Percentiles rank a stretch among this genome's conserved stretches.
phyloP scores from a whole-genome alignment of 371 early-diverging fungal species.

The Lichtheimia corymbifera region DNA sequence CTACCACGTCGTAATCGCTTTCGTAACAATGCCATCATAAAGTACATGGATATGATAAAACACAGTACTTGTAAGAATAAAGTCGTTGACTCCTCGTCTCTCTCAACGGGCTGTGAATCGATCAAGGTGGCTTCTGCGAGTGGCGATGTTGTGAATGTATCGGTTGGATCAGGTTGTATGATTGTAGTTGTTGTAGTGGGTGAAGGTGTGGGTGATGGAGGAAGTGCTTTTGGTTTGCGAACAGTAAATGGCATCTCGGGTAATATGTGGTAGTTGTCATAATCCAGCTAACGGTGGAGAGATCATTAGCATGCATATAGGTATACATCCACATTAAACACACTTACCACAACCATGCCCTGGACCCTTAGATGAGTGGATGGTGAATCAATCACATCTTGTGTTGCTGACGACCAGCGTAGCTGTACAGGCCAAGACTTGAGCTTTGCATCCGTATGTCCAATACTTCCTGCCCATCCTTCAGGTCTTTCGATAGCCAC shows the following conservation, averaged over 20 bases:
- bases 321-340: no score
- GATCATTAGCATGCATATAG: not conserved
- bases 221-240: slow-evolving; percentile 8
- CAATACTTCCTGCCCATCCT: slow-evolving; percentile 30
- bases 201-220: slow-evolving; percentile 2
- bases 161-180: no score
- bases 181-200: not conserved
- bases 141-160: not conserved
- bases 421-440: slow-evolving; percentile 44
- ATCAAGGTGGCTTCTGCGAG: not conserved
- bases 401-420: slow-evolving; percentile 27
- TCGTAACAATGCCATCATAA: slow-evolving; percentile 23
- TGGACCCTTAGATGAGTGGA: slow-evolving; percentile 27
- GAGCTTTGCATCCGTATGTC: slow-evolving; percentile 40
- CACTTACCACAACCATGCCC: slow-evolving; percentile 52
- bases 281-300: slow-evolving; percentile 35
- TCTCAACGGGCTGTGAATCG: not conserved
- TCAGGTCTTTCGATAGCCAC: slow-evolving; percentile 13
- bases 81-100: slow-evolving; percentile 17
- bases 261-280: slow-evolving; percentile 46
- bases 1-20: slow-evolving; percentile 16
- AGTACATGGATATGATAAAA: slow-evolving; percentile 25
- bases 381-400: slow-evolving; percentile 12
- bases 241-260: slow-evolving; percentile 39
- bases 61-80: slow-evolving; percentile 35